These are phyloP conservation scores for Fusarium transvaalense DNA, from an alignment of 2,329 filamentous ascomycete genomes.

Conservation along the genomic window DNA sequence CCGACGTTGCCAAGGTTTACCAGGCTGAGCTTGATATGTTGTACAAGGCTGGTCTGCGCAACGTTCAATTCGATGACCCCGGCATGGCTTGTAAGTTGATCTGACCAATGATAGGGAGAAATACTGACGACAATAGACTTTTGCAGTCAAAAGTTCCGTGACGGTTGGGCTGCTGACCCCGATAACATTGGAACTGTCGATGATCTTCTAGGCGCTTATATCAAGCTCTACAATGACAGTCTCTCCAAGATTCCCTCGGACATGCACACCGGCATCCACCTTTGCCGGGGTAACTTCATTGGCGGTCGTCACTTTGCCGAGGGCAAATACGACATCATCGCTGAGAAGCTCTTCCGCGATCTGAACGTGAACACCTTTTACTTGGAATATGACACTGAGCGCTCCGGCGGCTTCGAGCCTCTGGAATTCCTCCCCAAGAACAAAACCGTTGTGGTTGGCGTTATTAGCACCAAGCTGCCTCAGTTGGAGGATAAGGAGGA, in stretches of 20 bases:
- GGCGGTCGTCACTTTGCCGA: constrained; percentile 75
- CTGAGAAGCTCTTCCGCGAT: constrained; percentile 73
- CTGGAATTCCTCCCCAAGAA: constrained; percentile 69
- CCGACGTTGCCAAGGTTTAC: constrained; percentile 74
- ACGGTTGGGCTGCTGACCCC: constrained; percentile 75
- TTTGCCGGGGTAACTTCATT: constrained; percentile 78
- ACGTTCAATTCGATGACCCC: constrained; percentile 77
- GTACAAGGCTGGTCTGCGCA: constrained; percentile 72
- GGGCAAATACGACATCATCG: constrained; percentile 75
- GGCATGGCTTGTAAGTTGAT: constrained; percentile 71
- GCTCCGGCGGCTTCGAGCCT: constrained; percentile 75
- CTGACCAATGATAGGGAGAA: rapidly evolving
- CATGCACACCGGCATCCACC: constrained; percentile 81
- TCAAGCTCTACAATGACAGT: constrained; percentile 80
- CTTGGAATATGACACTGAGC: constrained; percentile 75
- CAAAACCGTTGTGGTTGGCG: constrained; percentile 74
- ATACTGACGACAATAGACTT: constrained; percentile 66
- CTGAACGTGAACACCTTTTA: constrained; percentile 76
- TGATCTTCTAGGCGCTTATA: constrained; percentile 81
- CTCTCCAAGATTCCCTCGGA: constrained; percentile 73
- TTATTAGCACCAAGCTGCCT: constrained; percentile 73
- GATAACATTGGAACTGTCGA: constrained; percentile 75
- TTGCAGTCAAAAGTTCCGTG: constrained; percentile 78
- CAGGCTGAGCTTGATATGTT: constrained; percentile 71
- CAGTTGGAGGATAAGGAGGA: constrained; percentile 73